Base-by-base conservation (phyloP, 371 early-diverging fungal genomes). In the Mortierella sp. region DNA sequence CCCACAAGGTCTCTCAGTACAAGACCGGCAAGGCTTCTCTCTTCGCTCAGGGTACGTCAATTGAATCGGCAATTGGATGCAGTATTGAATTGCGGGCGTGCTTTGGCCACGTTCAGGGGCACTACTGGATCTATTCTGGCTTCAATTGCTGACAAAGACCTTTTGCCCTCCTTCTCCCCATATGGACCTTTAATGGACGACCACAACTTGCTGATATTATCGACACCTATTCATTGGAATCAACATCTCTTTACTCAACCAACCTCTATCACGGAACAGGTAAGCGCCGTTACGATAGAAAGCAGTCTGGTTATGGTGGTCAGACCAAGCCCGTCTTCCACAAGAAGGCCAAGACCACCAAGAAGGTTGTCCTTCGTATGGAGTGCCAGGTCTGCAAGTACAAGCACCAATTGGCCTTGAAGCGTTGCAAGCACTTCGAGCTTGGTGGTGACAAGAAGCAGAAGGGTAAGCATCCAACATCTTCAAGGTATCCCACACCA, bases 371-470 rank as follows among this genome's bases (percentile, higher is more conserved):
- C 52, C 91, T 99, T 67, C 96, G 98, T 90, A 86, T 99, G 56
- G 98, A 98, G 88, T 99, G 99, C 91, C 94, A 92, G 70, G 91
- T 89, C 80, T 99, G 99, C 94, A 97, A 97, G 91, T 91, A 92
- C 89, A 95, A 95, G 91, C 87, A 90, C 81, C 97, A 97, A 88
- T 84, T 94, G 54, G 89, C 96, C 64, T 80, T 97, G 82, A 98
- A 98, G 93, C 95, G 99, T 79, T 98, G 99, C 92, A 99, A 99
- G 92, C 98, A 97, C 93, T 98, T 98, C 83, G 98, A 98, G 87
- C 91, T 99, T 63, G 98, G 99, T 86, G 99, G 98, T 90, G 98
- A 99, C 89, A 98, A 97, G 96, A 99, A 90, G 89, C 87, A 87
- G 84, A 89, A 89, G 83, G 82, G 72, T 61, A 59, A 38, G 23